Percentiles rank a stretch among this genome's conserved stretches.
phyloP scores from a whole-genome alignment of 148 eudicot species.

The Rhododendron williamsianum region DNA sequence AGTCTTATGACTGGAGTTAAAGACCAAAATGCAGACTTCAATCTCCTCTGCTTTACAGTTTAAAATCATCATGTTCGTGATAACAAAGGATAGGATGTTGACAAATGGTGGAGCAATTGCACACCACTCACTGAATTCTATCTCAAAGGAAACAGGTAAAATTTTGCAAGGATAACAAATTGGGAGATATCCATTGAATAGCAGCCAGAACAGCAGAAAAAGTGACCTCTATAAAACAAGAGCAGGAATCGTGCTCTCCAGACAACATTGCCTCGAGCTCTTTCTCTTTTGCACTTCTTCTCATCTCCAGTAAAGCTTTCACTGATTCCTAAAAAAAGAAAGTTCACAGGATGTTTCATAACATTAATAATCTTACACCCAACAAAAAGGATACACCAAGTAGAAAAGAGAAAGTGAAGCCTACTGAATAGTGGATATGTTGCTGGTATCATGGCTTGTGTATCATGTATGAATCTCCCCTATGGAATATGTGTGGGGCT shows the following conservation, averaged over 20 bases:
- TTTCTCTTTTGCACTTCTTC: conserved; percentile 73
- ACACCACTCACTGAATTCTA: not conserved
- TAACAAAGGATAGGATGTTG: not conserved
- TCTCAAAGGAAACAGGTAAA: not conserved
- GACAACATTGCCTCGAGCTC: conserved; percentile 87
- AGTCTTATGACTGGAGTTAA: not conserved
- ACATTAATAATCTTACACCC: not conserved
- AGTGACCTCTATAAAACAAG: conserved; percentile 92
- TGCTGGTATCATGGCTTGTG: not conserved
- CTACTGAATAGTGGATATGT: not conserved
- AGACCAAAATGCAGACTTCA: not conserved
- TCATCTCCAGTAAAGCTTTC: conserved; percentile 68
- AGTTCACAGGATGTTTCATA: not conserved
- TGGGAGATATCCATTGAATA: not conserved
- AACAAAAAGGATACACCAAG: not conserved
- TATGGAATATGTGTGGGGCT: not conserved
- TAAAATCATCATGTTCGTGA: not conserved
- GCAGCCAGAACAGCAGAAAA: not conserved
- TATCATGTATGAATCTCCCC: not conserved
- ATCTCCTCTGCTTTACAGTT: not conserved
- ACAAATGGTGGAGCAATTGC: not conserved
- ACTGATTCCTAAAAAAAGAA: conserved; percentile 55
- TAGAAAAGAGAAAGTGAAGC: not conserved
- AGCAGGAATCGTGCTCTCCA: conserved; percentile 83
- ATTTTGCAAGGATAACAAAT: not conserved